These are phyloP conservation scores for Penicillium palitans DNA, from an alignment of 2,329 filamentous ascomycete genomes.

Conservation along the genomic window DNA sequence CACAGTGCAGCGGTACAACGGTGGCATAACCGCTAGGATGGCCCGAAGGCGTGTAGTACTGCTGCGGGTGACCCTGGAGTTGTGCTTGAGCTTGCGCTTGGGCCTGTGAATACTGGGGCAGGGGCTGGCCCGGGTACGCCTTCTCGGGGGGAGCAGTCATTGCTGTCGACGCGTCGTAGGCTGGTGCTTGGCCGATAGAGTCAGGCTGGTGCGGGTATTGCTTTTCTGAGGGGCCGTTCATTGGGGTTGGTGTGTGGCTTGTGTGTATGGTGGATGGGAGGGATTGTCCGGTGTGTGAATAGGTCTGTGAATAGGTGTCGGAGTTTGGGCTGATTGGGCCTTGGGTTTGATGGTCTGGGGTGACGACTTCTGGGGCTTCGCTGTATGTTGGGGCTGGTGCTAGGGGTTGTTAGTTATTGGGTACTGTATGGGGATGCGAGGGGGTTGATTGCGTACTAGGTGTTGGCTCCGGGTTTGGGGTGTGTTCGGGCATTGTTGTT, in stretches of 20 bases:
- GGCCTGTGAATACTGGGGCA: background rate
- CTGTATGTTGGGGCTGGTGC: slow-evolving; percentile 1
- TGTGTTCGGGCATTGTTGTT: background rate
- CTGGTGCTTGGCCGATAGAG: background rate
- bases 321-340: background rate
- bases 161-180: background rate
- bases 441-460: background rate
- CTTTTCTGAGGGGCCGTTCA: background rate
- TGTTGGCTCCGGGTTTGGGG: background rate
- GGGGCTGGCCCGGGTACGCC: slow-evolving; percentile 20
- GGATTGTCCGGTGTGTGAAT: background rate
- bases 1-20: slow-evolving; percentile 26
- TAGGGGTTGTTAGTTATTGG: background rate
- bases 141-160: slow-evolving; percentile 6
- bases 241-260: background rate
- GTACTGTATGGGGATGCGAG: background rate
- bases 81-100: background rate
- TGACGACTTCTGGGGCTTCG: slow-evolving; percentile 6
- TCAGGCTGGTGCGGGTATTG: slow-evolving; percentile 7
- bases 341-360: background rate
- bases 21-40: slow-evolving; percentile 28
- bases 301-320: background rate
- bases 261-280: background rate
- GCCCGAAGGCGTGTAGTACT: slow-evolving; percentile 19
- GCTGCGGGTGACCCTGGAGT: background rate